Base-by-base conservation (phyloP, 2,329 filamentous ascomycete species). In the Fusarium veterinarium region DNA sequence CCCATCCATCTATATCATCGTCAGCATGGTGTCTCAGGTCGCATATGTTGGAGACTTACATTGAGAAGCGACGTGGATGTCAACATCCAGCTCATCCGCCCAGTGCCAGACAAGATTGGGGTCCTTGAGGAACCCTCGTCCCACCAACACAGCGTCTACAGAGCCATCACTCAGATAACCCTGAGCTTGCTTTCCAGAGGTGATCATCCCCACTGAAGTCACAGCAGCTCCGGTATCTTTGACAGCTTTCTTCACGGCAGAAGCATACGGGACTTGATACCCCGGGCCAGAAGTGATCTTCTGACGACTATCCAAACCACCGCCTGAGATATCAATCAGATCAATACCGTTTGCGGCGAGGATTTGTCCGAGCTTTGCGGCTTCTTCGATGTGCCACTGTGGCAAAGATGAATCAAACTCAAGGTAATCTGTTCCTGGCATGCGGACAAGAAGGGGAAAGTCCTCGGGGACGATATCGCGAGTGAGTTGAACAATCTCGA, bases 351-450 rank as follows among this genome's bases (percentile, higher is more conserved):
- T 84, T 3, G 87, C 87, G 0, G 90, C 90, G 1, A 95, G 84
- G 1, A 90, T 82, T 60, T 85, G 81, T 3, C 91, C 91, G 5
- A 95, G 87, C 48, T 83, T 83, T 23, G 89, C 84, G 0, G 90
- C 91, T 59, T 95, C 88, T 85, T 91, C 92, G 23, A 77, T 59
- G n/a, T 69, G 53, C 93, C 77, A 95, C 75, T 88, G 88, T 62
- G 90, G 87, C 16, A 85, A 80, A 19, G 84, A 83, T 5, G 84
- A 84, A 49, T 87, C 84, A 73, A 88, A 84, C 67, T 93, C 90
- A 0, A 95, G 85, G 89, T 91, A 94, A 77, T 95, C 93, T 1
- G 89, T 91, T 2, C 90, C 91, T 13, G 88, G 90, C 73, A 95
- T 87, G 31, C 93, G 89, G 19, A 93, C 82, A 77, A 95, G 89